Evolutionary conservation across 306 rosid genomes (phyloP), one percentile per base, ranked within the genome.

Genomic region (Ormosia emarginata): DNA sequence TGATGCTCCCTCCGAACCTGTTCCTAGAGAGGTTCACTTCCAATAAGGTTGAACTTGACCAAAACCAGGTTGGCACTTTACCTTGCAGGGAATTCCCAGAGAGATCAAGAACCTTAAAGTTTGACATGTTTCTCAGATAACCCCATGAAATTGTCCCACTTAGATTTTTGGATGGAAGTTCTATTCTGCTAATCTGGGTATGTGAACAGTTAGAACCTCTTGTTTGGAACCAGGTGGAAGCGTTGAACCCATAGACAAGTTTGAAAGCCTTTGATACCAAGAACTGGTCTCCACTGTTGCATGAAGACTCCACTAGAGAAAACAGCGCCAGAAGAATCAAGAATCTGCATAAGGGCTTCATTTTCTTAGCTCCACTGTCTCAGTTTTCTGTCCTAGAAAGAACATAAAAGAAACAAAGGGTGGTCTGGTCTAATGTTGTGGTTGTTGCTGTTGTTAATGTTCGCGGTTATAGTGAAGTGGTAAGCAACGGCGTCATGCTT

Each of bases 71-170:
- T 1, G 95, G 99, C 4, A 91, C 68, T 5, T 71, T 62, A 40
- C 98, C 99, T 56, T 85, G 74, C 9, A 95, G 77, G 8, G 84
- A 87, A 79, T 95, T 95, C 29, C 62, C 71, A 33, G 98, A 95
- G 57, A 93, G 94, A 80, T 95, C 95, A 18, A 93, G 79, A 70
- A 70, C 63, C 37, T 85, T 85, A 7, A 93, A 74, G 7, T 77
- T 52, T 0, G 97, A 87, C 83, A 95, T 62, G 87, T 85, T 88
- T 56, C 86, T 84, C 6, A 95, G 82, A 29, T 85, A 90, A 7
- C 32, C 46, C 99, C 97, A 95, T 17, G 98, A 87, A 41, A 91
- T 36, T 32, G 81, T 69, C 8, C 99, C 99, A 7, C 57, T 83
- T 8, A 95, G 95, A 40, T 91, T 95, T 82, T 74, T 90, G 44